These are phyloP conservation scores for Trametes elegans DNA, from an alignment of 768 basidiomycete species.

Conservation along the genomic window DNA sequence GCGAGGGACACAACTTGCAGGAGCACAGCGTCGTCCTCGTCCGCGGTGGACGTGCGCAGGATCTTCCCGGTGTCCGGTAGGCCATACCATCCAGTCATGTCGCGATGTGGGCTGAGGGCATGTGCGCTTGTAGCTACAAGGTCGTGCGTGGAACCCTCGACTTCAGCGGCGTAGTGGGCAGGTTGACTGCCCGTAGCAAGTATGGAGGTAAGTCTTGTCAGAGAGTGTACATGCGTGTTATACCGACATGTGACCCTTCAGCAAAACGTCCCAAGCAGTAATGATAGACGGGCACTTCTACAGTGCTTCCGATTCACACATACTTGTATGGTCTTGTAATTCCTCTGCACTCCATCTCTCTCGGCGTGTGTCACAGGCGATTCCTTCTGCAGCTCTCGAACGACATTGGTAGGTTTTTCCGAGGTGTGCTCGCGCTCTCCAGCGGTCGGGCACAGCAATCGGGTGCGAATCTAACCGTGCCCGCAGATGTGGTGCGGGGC, in stretches of 20 bases:
- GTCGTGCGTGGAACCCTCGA: constrained; percentile 91
- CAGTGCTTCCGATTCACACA: constrained; percentile 9
- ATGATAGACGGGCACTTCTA: background rate
- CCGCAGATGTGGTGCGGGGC: no score
- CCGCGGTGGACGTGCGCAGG: constrained; percentile 94
- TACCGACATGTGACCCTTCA: constrained; percentile 31
- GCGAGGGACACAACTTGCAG: constrained; percentile 97
- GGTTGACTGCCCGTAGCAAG: constrained; percentile 80
- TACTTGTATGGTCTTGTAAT: no score
- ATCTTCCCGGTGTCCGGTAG: constrained; percentile 96
- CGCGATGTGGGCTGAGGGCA: background rate
- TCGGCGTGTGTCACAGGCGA: no score
- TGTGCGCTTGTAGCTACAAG: constrained; percentile 69
- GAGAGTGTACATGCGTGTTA: constrained; percentile 15
- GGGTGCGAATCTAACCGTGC: no score
- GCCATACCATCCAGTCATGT: constrained; percentile 22
- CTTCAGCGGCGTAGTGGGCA: constrained; percentile 84
- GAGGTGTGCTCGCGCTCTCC: no score
- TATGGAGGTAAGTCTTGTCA: constrained; percentile 70
- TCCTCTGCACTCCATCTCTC: no score
- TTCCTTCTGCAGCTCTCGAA: no score
- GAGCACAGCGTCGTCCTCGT: constrained; percentile 96
- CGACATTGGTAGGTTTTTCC: no score
- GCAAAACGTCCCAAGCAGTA: constrained; percentile 86
- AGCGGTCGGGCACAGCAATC: no score